phyloP scores from a whole-genome alignment of 2,329 filamentous ascomycete species.

The Diaporthe velutina region DNA sequence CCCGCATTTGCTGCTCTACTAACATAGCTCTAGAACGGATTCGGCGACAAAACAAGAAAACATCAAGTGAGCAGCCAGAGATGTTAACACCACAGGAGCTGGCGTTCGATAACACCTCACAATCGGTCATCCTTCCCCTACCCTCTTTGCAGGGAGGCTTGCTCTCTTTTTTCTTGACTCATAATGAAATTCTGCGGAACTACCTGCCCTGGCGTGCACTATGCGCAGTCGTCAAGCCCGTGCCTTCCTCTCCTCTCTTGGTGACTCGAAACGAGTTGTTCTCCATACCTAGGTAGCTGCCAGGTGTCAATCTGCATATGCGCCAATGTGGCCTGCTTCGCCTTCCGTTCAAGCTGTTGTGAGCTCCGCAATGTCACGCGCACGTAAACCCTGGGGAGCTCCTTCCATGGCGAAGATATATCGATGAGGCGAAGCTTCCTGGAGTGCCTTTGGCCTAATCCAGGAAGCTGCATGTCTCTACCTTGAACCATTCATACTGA shows the following conservation, averaged over 20 bases:
- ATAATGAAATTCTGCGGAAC: neutral
- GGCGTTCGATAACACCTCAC: neutral
- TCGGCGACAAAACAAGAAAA: neutral
- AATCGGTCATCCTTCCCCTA: neutral
- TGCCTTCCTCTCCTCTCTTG: too few species aligned
- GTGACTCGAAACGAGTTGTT: too few species aligned
- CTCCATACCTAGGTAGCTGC: neutral
- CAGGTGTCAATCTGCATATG: neutral
- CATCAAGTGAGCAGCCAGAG: neutral
- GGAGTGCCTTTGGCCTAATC: neutral
- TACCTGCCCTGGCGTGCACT: neutral
- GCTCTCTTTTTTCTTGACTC: neutral
- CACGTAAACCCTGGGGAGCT: neutral
- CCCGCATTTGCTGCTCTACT: neutral
- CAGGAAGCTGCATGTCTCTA: conserved; percentile 2
- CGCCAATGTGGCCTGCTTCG: neutral
- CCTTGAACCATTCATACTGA: neutral
- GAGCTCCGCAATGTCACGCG: too few species aligned
- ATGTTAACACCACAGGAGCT: neutral
- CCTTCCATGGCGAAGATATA: neutral
- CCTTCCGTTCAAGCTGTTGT: neutral
- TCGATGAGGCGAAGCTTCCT: neutral
- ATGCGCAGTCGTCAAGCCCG: neutral
- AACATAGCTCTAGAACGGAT: neutral
- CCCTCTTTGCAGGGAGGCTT: neutral